phyloP scores from a whole-genome alignment of 148 eudicot species.

The Gaultheria prostrata region DNA sequence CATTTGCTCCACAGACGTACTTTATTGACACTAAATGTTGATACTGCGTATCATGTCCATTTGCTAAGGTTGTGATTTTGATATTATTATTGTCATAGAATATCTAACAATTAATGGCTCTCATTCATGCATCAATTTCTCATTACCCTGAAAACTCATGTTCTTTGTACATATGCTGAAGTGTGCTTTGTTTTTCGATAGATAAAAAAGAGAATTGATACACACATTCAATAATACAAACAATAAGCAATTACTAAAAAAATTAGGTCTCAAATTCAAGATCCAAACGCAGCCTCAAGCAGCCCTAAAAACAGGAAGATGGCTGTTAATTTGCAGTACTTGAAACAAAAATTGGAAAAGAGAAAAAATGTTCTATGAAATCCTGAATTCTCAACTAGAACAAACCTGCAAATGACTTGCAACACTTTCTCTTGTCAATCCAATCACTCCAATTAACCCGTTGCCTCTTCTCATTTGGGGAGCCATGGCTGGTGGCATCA shows the following conservation, averaged over 20 bases:
- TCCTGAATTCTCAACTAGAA: too few relatives aligned
- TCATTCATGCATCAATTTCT: conserved; percentile 6
- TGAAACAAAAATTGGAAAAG: neutral
- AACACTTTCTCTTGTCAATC: conserved; percentile 49
- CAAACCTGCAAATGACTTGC: conserved; percentile 60
- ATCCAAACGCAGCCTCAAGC: neutral
- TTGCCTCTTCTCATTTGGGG: conserved; percentile 4
- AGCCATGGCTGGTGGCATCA: neutral
- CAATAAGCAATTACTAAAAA: neutral
- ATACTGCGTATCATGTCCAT: neutral
- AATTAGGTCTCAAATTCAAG: neutral
- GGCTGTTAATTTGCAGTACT: neutral
- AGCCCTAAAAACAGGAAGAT: neutral
- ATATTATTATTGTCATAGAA: conserved; percentile 12
- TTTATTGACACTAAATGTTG: neutral
- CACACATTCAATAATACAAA: neutral
- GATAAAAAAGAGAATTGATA: neutral
- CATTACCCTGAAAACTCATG: neutral
- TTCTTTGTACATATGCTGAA: too few relatives aligned
- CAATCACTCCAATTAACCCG: neutral
- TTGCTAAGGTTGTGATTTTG: conserved; percentile 13
- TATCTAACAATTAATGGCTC: conserved; percentile 4
- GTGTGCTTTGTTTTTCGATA: neutral
- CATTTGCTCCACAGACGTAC: neutral
- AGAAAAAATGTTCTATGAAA: too few relatives aligned